phyloP scores from a whole-genome alignment of 768 basidiomycete genomes.

The Auricularia heimuer region DNA sequence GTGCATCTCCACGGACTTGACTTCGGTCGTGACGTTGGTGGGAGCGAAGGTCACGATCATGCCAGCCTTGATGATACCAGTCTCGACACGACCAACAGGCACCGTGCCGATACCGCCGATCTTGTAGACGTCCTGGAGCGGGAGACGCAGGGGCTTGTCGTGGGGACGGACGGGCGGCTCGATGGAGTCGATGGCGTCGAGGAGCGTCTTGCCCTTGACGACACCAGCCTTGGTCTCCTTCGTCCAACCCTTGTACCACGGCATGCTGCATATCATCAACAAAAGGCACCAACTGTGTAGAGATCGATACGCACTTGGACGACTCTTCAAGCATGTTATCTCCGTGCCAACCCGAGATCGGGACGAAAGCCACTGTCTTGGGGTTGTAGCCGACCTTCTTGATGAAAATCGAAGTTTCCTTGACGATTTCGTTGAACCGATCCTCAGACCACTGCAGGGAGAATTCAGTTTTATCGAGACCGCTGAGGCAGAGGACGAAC shows the following conservation, averaged over 20 bases:
- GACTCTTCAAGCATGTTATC: constrained; percentile 99
- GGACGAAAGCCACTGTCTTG: constrained; percentile 95
- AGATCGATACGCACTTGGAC: constrained; percentile 51
- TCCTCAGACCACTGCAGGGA: constrained; percentile 85
- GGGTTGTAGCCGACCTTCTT: constrained; percentile 99
- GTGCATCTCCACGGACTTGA: constrained; percentile 99
- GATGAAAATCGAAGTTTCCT: constrained; percentile 95
- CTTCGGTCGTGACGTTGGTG: constrained; percentile 98
- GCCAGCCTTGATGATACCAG: constrained; percentile 98
- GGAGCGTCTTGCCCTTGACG: constrained; percentile 97
- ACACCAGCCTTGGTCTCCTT: constrained; percentile 91
- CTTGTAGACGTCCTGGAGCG: constrained; percentile 99
- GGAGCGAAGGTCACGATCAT: constrained; percentile 98
- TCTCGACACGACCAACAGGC: constrained; percentile 99
- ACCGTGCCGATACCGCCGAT: constrained; percentile 99
- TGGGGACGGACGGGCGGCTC: constrained; percentile 93
- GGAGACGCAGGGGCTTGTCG: constrained; percentile 99
- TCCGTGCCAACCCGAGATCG: constrained; percentile 99
- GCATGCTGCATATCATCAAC: constrained; percentile 54
- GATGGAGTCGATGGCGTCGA: constrained; percentile 99
- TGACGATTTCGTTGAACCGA: constrained; percentile 99
- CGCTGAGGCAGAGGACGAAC: constrained; percentile 48
- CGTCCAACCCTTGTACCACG: constrained; percentile 99
- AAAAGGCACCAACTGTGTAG: constrained; percentile 5
- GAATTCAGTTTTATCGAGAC: too few species aligned